Conservation (phyloP, 768 basidiomycete genomes). For the Chalciporus chontae region DNA sequence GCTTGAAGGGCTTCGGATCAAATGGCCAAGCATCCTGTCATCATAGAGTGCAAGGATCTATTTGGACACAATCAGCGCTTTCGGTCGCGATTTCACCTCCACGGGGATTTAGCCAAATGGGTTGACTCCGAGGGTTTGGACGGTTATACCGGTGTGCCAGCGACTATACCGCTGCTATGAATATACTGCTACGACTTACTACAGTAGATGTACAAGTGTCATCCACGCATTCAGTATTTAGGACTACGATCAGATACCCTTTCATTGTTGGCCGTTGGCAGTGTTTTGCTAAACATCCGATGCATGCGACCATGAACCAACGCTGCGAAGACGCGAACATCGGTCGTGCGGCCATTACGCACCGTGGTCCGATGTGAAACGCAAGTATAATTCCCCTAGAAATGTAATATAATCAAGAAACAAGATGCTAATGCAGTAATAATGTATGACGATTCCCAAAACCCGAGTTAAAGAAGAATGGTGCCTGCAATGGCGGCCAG, state of each 20-base stretch:
- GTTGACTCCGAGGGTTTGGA: slow-evolving; percentile 1
- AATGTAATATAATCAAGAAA: background rate
- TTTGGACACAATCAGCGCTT: background rate
- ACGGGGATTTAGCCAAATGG: background rate
- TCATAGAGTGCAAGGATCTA: slow-evolving; percentile 10
- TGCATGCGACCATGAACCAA: background rate
- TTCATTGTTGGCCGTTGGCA: background rate
- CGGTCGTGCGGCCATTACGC: no score
- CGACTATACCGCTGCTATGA: background rate
- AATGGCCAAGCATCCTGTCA: slow-evolving; percentile 75
- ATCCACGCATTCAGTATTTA: slow-evolving; percentile 1
- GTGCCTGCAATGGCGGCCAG: slow-evolving; percentile 22
- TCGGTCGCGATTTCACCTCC: background rate
- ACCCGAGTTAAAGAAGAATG: slow-evolving; percentile 18
- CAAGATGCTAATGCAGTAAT: slow-evolving; percentile 3
- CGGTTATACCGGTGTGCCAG: background rate
- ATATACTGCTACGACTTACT: background rate
- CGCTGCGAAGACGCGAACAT: background rate
- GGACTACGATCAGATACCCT: background rate
- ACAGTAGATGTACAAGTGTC: slow-evolving; percentile 4
- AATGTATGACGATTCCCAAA: slow-evolving; percentile 5
- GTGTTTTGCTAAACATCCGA: no score
- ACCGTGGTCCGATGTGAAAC: background rate
- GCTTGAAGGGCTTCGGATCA: slow-evolving; percentile 87
- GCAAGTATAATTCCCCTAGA: background rate